A percentile compares a stretch with the other conserved stretches of the same genome.
phyloP scores from a whole-genome alignment of 2,329 filamentous ascomycete species.

The Metarhizium guizhouense region DNA sequence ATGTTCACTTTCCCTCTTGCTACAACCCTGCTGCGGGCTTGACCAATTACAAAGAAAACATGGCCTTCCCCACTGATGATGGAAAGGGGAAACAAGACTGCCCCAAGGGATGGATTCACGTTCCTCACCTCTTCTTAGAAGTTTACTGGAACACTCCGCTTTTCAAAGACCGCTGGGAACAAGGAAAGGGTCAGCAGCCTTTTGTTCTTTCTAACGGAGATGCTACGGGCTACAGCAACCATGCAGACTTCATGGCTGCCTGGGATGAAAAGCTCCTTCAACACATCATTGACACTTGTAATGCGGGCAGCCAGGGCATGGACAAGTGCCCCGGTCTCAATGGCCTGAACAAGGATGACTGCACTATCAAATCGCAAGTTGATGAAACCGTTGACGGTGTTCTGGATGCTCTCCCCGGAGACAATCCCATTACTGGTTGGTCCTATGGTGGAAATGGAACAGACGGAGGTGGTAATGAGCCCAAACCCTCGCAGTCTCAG shows the following conservation, averaged over 20 bases:
- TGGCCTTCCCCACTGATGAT: slow-evolving; percentile 47
- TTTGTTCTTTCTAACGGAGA: slow-evolving; percentile 66
- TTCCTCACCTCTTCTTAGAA: slow-evolving; percentile 50
- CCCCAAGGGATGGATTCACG: slow-evolving; percentile 43
- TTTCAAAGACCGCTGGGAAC: slow-evolving; percentile 44
- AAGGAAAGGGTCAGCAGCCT: slow-evolving; percentile 45
- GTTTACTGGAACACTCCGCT: slow-evolving; percentile 51
- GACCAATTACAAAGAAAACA: slow-evolving; percentile 54
- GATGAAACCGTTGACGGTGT: slow-evolving; percentile 35
- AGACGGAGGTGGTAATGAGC: slow-evolving; percentile 7
- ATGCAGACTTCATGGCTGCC: slow-evolving; percentile 65
- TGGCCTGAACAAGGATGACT: slow-evolving; percentile 41
- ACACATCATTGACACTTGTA: slow-evolving; percentile 58
- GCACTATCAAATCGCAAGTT: slow-evolving; percentile 39
- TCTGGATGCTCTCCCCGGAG: slow-evolving; percentile 43
- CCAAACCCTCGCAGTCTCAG: not conserved
- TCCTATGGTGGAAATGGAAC: slow-evolving; percentile 24
- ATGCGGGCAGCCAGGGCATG: slow-evolving; percentile 50
- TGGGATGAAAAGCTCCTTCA: slow-evolving; percentile 61
- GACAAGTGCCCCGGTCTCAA: slow-evolving; percentile 52
- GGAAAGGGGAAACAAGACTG: slow-evolving; percentile 43
- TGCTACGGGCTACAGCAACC: slow-evolving; percentile 58
- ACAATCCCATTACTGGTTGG: slow-evolving; percentile 46
- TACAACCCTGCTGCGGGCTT: slow-evolving; percentile 57
- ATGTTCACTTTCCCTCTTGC: slow-evolving; percentile 66